A percentile compares a stretch with the other conserved stretches of the same genome.
Conservation (phyloP, 768 basidiomycete genomes). For the Hygrophorus pudorinus region DNA sequence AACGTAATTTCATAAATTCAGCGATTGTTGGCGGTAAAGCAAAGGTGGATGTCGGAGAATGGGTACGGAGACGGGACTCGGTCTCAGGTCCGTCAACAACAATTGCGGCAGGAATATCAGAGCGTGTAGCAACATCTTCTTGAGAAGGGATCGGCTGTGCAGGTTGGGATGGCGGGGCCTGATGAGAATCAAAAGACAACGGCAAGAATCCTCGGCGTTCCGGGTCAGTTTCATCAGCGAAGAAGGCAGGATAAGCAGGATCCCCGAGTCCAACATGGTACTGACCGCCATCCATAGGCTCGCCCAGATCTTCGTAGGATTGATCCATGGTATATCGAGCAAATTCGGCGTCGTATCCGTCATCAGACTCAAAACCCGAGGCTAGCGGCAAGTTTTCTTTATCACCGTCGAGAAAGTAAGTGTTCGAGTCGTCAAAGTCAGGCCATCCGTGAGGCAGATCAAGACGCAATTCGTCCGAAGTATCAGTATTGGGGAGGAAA, state of each 20-base stretch:
- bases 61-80: not conserved
- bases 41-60: conserved; percentile 12
- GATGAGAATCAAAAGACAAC: conserved; percentile 13
- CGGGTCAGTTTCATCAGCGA: conserved; percentile 10
- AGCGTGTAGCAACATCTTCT: not conserved
- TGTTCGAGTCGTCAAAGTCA: not conserved
- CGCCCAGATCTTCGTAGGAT: not conserved
- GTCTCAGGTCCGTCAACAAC: too few species aligned
- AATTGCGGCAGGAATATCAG: too few species aligned
- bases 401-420: not conserved
- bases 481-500: not conserved
- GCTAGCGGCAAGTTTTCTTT: too few species aligned
- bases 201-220: conserved; percentile 11
- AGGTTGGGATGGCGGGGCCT: not conserved
- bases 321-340: too few species aligned
- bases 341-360: too few species aligned
- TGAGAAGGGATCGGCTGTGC: not conserved
- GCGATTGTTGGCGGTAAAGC: conserved; percentile 22
- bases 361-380: too few species aligned
- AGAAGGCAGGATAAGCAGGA: not conserved
- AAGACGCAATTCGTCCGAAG: not conserved
- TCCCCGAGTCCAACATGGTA: conserved; percentile 1
- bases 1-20: conserved; percentile 16
- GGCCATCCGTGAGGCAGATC: not conserved
- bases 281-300: not conserved